Conservation (phyloP, 495 filamentous ascomycete species). For the Xylaria flabelliformis region DNA sequence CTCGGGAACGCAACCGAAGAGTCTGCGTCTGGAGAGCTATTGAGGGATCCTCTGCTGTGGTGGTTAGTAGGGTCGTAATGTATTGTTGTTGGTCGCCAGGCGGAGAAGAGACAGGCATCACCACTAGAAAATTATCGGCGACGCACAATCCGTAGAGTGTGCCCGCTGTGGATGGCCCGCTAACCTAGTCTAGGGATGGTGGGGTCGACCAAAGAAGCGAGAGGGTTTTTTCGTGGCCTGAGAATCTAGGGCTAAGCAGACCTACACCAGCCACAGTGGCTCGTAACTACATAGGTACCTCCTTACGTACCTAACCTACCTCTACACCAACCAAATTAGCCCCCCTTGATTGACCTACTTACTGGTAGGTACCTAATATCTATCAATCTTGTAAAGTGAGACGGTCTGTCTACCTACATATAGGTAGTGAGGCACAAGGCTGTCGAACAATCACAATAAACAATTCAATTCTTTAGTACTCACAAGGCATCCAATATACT, state of each 20-base stretch:
- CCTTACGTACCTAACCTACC: not conserved
- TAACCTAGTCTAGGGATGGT: constrained; percentile 45
- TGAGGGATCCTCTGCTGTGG: constrained; percentile 40
- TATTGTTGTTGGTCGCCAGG: constrained; percentile 44
- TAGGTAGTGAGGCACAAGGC: no score
- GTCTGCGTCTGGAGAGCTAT: constrained; percentile 42
- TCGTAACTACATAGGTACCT: not conserved
- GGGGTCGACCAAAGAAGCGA: constrained; percentile 43
- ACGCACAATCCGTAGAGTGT: constrained; percentile 37
- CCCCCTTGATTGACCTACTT: no score
- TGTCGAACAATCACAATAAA: not conserved
- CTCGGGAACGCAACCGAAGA: constrained; percentile 40
- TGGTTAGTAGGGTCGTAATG: constrained; percentile 44
- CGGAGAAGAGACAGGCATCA: constrained; percentile 28
- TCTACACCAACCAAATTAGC: no score
- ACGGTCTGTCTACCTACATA: no score
- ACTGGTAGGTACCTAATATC: no score
- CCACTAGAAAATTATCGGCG: constrained; percentile 41
- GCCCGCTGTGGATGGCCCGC: constrained; percentile 40
- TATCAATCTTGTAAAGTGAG: not conserved
- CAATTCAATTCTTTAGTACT: not conserved
- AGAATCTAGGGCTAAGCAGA: constrained; percentile 53
- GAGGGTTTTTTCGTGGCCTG: constrained; percentile 46
- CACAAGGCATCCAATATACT: not conserved
- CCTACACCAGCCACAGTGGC: constrained; percentile 43